Evolutionary conservation across 495 filamentous ascomycete genomes (phyloP).

Genomic region (Haplographium delicatum): DNA sequence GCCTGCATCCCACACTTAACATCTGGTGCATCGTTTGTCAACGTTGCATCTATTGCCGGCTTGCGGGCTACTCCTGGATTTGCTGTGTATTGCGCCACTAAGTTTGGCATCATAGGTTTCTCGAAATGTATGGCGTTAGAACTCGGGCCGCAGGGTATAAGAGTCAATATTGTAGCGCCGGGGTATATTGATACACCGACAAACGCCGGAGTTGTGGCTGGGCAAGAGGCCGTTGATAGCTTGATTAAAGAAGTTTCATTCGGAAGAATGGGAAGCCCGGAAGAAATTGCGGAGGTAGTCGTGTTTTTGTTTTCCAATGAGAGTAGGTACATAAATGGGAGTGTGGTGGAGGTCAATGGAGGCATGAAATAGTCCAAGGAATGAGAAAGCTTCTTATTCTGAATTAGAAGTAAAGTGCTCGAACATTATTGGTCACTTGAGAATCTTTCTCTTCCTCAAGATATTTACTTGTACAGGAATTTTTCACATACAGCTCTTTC

Average conservation of each 20-base stretch:
- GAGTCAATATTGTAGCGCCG: slow-evolving; percentile 50
- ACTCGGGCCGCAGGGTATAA: slow-evolving; percentile 44
- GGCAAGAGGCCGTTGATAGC: slow-evolving; percentile 21
- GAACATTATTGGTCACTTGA: too few relatives aligned
- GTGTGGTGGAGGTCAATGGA: slow-evolving; percentile 42
- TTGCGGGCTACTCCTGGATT: slow-evolving; percentile 33
- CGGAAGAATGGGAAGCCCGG: slow-evolving; percentile 41
- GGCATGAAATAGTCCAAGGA: slow-evolving; percentile 6
- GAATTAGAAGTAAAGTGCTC: too few relatives aligned
- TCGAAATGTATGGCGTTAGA: slow-evolving; percentile 52
- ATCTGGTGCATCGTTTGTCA: slow-evolving; percentile 23
- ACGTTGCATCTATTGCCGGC: slow-evolving; percentile 42
- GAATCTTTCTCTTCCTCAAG: too few relatives aligned
- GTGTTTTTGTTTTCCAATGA: slow-evolving; percentile 47
- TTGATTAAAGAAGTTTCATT: background rate
- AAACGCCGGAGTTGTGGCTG: slow-evolving; percentile 24
- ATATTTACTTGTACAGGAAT: too few relatives aligned
- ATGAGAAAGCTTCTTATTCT: too few relatives aligned
- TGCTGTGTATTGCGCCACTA: slow-evolving; percentile 47
- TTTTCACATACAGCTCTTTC: too few relatives aligned
- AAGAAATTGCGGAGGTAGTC: slow-evolving; percentile 49
- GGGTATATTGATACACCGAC: slow-evolving; percentile 35
- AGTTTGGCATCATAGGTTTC: slow-evolving; percentile 49
- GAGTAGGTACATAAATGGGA: slow-evolving; percentile 48
- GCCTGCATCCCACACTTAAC: slow-evolving; percentile 24